Evolutionary conservation across 2,329 filamentous ascomycete species (phyloP).

Genomic region (Endoconidiophora polonica): DNA sequence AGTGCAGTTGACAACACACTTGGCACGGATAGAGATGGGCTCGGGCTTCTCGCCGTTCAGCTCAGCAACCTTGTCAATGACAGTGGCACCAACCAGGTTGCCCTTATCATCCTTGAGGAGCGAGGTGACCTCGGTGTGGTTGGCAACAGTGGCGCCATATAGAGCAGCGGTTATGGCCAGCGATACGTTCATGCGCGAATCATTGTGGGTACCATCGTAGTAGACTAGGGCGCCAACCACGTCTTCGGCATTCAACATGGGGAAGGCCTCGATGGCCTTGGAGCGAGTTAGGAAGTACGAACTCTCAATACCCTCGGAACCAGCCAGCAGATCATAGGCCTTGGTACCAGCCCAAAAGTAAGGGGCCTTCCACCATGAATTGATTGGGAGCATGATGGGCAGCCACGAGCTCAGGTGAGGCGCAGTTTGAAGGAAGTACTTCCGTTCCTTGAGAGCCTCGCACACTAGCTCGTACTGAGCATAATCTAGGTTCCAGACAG

Average conservation of each 20-base stretch:
- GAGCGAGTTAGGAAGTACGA: slow-evolving; percentile 78
- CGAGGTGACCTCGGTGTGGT: slow-evolving; percentile 65
- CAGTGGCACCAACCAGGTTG: slow-evolving; percentile 53
- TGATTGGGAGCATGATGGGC: slow-evolving; percentile 59
- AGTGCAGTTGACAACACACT: slow-evolving; percentile 75
- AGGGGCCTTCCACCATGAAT: slow-evolving; percentile 62
- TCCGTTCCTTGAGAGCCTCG: slow-evolving; percentile 57
- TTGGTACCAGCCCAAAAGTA: slow-evolving; percentile 69
- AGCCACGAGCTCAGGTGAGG: slow-evolving; percentile 59
- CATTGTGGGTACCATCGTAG: slow-evolving; percentile 84
- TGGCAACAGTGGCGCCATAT: slow-evolving; percentile 68
- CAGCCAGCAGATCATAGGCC: slow-evolving; percentile 70
- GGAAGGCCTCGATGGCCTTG: slow-evolving; percentile 73
- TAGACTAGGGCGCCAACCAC: slow-evolving; percentile 73
- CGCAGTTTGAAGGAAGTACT: slow-evolving; percentile 59
- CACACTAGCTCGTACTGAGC: slow-evolving; percentile 54
- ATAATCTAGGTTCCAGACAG: slow-evolving; percentile 60
- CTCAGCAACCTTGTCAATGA: slow-evolving; percentile 53
- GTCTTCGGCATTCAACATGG: slow-evolving; percentile 69
- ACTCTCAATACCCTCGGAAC: slow-evolving; percentile 72
- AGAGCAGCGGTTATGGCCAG: slow-evolving; percentile 78
- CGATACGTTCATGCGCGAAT: slow-evolving; percentile 83
- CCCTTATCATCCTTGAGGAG: slow-evolving; percentile 60
- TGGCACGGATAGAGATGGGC: slow-evolving; percentile 57
- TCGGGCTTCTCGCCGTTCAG: slow-evolving; percentile 40